Percentiles rank a stretch among this genome's conserved stretches.
phyloP scores from a whole-genome alignment of 73 alveolate species.

The Tetrahymena thermophila region DNA sequence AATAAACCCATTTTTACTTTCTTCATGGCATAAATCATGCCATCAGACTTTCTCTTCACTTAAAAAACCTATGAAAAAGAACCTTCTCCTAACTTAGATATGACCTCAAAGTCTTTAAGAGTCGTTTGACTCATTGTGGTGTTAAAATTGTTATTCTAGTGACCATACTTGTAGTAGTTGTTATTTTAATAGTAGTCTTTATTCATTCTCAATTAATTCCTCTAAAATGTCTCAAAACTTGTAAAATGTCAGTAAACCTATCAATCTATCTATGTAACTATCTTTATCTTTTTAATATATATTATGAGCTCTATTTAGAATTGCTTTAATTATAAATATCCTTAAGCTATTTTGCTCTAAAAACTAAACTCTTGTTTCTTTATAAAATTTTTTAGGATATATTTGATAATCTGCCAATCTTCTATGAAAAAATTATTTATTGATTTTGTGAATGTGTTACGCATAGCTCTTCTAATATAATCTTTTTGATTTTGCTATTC shows the following conservation, averaged over 20 bases:
- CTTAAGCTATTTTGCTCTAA: not conserved
- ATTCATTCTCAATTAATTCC: not conserved
- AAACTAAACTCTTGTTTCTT: not conserved
- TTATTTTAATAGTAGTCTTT: not conserved
- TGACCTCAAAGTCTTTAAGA: not conserved
- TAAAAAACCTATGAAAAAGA: slow-evolving; percentile 60
- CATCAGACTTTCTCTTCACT: slow-evolving; percentile 62
- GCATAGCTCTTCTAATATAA: not conserved
- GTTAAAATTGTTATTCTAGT: not conserved
- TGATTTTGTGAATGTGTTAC: not conserved
- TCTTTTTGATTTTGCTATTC: not conserved
- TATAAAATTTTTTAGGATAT: not conserved
- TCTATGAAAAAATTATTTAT: not conserved
- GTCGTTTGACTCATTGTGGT: not conserved
- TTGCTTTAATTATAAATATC: not conserved
- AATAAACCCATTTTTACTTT: slow-evolving; percentile 51
- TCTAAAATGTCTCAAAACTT: not conserved
- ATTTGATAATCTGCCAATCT: not conserved
- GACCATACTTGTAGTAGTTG: not conserved
- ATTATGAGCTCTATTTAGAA: not conserved
- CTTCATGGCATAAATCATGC: slow-evolving; percentile 54
- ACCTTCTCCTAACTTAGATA: slow-evolving; percentile 9
- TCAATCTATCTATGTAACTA: not conserved
- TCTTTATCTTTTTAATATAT: not conserved
- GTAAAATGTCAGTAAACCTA: too few species aligned